Evolutionary conservation across 805 yeast genomes (phyloP).

Genomic region (Lachancea fermentati): DNA sequence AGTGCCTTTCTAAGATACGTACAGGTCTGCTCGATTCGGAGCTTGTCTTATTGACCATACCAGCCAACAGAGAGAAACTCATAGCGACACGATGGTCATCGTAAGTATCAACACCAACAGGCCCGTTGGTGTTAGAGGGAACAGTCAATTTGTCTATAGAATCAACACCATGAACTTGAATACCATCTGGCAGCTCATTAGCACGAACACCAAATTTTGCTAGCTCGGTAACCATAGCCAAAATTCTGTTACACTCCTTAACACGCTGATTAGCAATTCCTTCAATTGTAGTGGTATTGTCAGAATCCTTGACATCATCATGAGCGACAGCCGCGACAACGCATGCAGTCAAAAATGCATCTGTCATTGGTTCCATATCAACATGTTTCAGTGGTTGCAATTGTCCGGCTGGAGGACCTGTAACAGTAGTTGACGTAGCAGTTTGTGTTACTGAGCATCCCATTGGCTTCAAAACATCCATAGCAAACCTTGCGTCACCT

Average conservation of each 20-base stretch:
- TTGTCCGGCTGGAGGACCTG: constrained; percentile 72
- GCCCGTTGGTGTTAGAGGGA: constrained; percentile 45
- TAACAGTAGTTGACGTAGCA: constrained; percentile 81
- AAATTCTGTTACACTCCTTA: constrained; percentile 93
- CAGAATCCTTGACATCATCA: constrained; percentile 36
- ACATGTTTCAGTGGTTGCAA: constrained; percentile 67
- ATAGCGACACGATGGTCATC: constrained; percentile 98
- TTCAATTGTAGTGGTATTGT: constrained; percentile 64
- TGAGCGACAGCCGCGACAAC: constrained; percentile 94
- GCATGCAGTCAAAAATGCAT: constrained; percentile 93
- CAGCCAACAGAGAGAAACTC: constrained; percentile 88
- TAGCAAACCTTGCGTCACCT: constrained; percentile 96
- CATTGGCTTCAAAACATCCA: constrained; percentile 89
- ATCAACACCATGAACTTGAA: constrained; percentile 70
- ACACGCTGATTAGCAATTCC: constrained; percentile 99
- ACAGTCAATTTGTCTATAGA: constrained; percentile 41
- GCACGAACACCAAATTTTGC: constrained; percentile 87
- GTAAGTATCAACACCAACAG: constrained; percentile 60
- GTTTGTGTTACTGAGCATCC: constrained; percentile 87
- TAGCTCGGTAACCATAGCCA: constrained; percentile 86
- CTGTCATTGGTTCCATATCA: constrained; percentile 99
- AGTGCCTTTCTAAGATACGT: constrained; percentile 74
- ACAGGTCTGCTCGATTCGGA: constrained; percentile 37
- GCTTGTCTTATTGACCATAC: constrained; percentile 39
- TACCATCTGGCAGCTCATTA: constrained; percentile 86